Base-by-base conservation (phyloP, 1,139 yeast genomes). In the Suhomyces bokatorum region DNA sequence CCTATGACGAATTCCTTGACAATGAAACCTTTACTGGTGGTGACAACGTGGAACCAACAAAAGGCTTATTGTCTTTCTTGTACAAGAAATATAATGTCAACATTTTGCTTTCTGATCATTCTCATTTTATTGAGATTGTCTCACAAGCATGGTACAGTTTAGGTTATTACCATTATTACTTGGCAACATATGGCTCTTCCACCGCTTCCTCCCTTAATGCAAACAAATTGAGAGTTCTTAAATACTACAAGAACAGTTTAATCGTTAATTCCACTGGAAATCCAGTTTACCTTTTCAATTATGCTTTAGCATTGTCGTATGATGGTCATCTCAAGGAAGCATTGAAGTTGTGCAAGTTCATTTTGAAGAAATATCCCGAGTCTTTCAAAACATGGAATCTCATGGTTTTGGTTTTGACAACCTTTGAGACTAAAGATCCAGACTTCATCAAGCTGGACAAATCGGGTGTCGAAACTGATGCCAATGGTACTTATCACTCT, bases 351-450 rank as follows among this genome's bases (percentile, higher is more conserved):
- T 66, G 74, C 52, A 74, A 73, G 50, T 73, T 71, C 49, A 71
- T 71, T 14, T 63, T 74, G 56, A 72, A 70, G 46, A 65, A 67
- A 50, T 71, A 58, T 45, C 78, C 78, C 0, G 76, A 73, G 50
- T 64, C 72, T 4, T 74, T 74, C 60, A 69, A 67, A 47, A 69
- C 77, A 0, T 74, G 79, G 79, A 73, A 74, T 50, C 63, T 74
- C 48, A 58, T 74, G 48, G 70, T 67, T 0, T 63, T 74, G 40
- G 50, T 68, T 11, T 52, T 63, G 22, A 54, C 69, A 12, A 57
- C 70, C 5, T 55, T 62, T 34, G 72, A 69, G 40, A 53, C 57
- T 26, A 55, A 60, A 41, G 58, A 60, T 43, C 59, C 64, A 1
- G 66, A 61, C 31, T 46, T 38, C 9, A 32, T 46, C 20, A 49